phyloP scores from a whole-genome alignment of 805 yeast genomes.

The Helenozyma rhizophorensis region DNA sequence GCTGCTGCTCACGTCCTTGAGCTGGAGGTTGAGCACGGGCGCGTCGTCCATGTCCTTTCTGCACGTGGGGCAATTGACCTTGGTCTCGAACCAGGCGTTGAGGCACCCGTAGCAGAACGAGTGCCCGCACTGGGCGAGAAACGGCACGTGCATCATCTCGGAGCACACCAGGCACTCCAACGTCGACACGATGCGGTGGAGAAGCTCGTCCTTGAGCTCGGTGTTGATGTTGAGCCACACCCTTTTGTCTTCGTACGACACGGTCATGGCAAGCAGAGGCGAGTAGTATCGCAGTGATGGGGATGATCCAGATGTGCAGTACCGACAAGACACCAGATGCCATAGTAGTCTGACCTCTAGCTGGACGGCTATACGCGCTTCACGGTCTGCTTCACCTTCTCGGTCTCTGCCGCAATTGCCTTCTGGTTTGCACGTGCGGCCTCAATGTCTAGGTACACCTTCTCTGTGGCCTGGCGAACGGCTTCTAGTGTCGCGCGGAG shows the following conservation, averaged over 20 bases:
- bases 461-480: slow-evolving; percentile 24
- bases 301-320: no score
- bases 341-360: no score
- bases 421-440: slow-evolving; percentile 17
- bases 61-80: slow-evolving; percentile 67
- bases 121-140: slow-evolving; percentile 65
- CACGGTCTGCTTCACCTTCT: no score
- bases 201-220: slow-evolving; percentile 20
- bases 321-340: no score
- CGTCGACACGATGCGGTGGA: slow-evolving; percentile 20
- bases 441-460: slow-evolving; percentile 23
- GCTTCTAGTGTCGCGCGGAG: slow-evolving; percentile 28
- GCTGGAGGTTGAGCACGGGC: slow-evolving; percentile 51
- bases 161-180: slow-evolving; percentile 64
- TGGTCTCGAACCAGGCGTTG: slow-evolving; percentile 56
- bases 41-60: slow-evolving; percentile 42
- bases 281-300: no score
- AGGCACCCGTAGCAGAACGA: slow-evolving; percentile 66
- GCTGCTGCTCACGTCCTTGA: slow-evolving; percentile 43
- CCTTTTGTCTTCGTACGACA: slow-evolving; percentile 11
- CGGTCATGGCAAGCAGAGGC: slow-evolving; percentile 7
- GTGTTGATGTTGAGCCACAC: slow-evolving; percentile 13
- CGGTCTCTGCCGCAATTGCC: slow-evolving; percentile 7
- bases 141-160: slow-evolving; percentile 64
- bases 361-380: no score